A percentile compares a stretch with the other conserved stretches of the same genome.
Conservation (phyloP, 495 filamentous ascomycete species). For the Penicillium parvum region DNA sequence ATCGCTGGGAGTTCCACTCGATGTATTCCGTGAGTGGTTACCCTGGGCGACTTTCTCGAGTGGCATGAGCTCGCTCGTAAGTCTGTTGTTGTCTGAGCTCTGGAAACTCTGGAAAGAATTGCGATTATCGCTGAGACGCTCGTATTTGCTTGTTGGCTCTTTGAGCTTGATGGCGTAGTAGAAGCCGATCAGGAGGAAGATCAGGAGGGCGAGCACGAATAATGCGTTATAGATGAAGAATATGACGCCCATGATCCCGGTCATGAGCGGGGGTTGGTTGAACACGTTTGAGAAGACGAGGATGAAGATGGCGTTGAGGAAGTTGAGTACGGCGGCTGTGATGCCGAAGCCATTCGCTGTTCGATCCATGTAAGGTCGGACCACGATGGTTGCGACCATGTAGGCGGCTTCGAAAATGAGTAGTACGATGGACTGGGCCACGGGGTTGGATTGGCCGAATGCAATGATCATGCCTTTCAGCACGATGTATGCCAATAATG, state of each 20-base stretch:
- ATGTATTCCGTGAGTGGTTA: constrained; percentile 39
- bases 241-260: constrained; percentile 86
- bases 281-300: constrained; percentile 78
- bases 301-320: constrained; percentile 82
- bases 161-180: constrained; percentile 78
- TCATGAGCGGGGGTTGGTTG: constrained; percentile 76
- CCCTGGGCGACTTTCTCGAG: constrained; percentile 87
- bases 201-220: constrained; percentile 79
- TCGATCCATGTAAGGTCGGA: constrained; percentile 97
- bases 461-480: constrained; percentile 88
- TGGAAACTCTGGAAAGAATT: constrained; percentile 93
- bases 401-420: constrained; percentile 78
- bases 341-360: constrained; percentile 96
- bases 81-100: too few species aligned
- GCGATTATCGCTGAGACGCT: constrained; percentile 90
- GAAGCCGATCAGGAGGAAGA: constrained; percentile 83
- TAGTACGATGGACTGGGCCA: constrained; percentile 75
- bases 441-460: constrained; percentile 65
- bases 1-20: background rate
- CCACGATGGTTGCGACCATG: constrained; percentile 69
- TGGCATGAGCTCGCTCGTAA: constrained; percentile 89
- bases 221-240: constrained; percentile 89
- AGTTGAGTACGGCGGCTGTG: constrained; percentile 78
- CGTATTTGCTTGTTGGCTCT: constrained; percentile 91
- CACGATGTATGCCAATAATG: constrained; percentile 70